A percentile compares a stretch with the other conserved stretches of the same genome.
These are phyloP conservation scores for Zygosaccharomyces pseudorouxii DNA, from an alignment of 805 yeast genomes.

Conservation along the genomic window DNA sequence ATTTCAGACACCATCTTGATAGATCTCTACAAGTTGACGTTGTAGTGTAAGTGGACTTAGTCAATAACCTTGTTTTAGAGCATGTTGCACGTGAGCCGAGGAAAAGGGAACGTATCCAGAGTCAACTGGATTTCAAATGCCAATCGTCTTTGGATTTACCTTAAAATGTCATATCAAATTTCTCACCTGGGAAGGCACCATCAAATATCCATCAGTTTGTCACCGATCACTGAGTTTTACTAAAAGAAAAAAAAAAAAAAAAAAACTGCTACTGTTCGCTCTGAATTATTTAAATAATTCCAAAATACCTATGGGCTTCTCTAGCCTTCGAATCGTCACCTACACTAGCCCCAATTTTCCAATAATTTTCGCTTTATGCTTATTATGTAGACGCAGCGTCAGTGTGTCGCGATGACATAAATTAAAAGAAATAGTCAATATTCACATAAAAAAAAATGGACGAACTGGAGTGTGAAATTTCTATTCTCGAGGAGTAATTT, in stretches of 20 bases:
- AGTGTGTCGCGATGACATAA: background rate
- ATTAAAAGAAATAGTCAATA: background rate
- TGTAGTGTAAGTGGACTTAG: background rate
- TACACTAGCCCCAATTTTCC: background rate
- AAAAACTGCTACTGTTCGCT: background rate
- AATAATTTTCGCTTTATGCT: background rate
- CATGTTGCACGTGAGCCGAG: background rate
- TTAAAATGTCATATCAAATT: too few species aligned
- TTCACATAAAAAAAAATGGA: too few species aligned
- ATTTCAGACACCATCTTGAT: conserved; percentile 12
- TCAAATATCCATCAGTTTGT: too few species aligned
- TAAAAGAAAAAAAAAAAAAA: background rate
- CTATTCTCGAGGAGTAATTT: too few species aligned
- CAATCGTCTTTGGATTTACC: too few species aligned
- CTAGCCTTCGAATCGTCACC: background rate
- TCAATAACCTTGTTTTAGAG: background rate
- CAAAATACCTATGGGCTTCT: background rate
- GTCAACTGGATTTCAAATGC: too few species aligned
- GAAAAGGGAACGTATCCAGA: background rate
- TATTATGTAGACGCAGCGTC: background rate
- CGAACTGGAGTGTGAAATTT: too few species aligned
- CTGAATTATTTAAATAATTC: too few species aligned
- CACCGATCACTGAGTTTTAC: background rate
- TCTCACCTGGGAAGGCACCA: too few species aligned
- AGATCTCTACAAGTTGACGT: background rate